Conservation (phyloP, 441 rosid species). For the Adansonia grandidieri region DNA sequence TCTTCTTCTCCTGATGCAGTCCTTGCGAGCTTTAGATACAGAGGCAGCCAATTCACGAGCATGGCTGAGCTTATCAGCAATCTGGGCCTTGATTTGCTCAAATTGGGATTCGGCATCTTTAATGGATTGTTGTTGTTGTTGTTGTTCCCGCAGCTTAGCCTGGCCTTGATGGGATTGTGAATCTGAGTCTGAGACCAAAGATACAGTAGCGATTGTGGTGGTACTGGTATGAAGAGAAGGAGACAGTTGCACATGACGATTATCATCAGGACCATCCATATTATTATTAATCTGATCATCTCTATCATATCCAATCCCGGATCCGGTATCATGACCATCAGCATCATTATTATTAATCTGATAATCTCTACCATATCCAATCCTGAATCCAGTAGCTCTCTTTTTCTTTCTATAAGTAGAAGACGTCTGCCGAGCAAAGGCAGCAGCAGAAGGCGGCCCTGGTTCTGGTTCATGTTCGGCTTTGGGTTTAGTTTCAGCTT, state of each 20-base stretch:
- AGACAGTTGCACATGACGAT: constrained; percentile 4
- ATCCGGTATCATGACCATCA: constrained; percentile 45
- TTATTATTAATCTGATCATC: constrained; percentile 21
- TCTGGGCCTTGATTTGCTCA: constrained; percentile 50
- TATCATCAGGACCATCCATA: constrained; percentile 34
- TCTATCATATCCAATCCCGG: constrained; percentile 75
- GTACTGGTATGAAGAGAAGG: not conserved
- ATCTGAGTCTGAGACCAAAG: not conserved
- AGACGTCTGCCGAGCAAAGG: constrained; percentile 48
- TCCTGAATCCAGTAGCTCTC: constrained; percentile 67
- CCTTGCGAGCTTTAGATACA: constrained; percentile 61
- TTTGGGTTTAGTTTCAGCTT: constrained; percentile 27
- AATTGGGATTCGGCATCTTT: constrained; percentile 35
- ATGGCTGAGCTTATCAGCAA: constrained; percentile 53
- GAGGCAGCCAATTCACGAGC: constrained; percentile 60
- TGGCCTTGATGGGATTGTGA: not conserved
- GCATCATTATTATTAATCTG: not conserved
- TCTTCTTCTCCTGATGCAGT: constrained; percentile 60
- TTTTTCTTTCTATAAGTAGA: constrained; percentile 66
- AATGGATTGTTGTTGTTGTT: not conserved
- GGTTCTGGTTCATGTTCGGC: constrained; percentile 29
- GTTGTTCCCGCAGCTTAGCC: not conserved
- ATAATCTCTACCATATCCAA: constrained; percentile 71
- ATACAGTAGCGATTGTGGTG: not conserved
- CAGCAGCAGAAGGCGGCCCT: constrained; percentile 23